phyloP scores from a whole-genome alignment of 257 asterid species.

The Salvia rosmarinus region DNA sequence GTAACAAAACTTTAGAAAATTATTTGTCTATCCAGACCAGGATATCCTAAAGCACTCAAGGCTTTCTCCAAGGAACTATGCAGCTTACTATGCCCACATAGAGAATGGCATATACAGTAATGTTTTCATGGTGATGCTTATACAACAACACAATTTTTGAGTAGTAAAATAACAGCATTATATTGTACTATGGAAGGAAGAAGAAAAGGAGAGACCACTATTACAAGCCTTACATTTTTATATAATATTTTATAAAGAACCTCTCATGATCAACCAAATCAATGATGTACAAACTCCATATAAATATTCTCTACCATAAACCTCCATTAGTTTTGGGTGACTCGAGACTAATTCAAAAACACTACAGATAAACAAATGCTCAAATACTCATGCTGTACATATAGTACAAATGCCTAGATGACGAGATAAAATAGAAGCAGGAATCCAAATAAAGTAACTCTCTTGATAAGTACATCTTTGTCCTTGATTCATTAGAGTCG shows the following conservation, averaged over 20 bases:
- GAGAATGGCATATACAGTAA: neutral
- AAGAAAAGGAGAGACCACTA: neutral
- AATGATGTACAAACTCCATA: neutral
- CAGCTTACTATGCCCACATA: neutral
- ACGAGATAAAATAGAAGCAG: neutral
- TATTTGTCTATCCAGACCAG: neutral
- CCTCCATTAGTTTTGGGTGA: conserved; percentile 13
- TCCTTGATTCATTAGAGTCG: neutral
- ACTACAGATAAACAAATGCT: neutral
- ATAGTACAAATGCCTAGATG: neutral
- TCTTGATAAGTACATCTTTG: conserved; percentile 1
- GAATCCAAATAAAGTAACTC: neutral
- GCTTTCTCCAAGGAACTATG: neutral
- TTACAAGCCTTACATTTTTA: neutral
- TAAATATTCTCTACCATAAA: neutral
- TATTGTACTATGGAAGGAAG: neutral
- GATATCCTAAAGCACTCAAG: neutral
- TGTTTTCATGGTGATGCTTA: neutral
- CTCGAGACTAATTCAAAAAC: neutral
- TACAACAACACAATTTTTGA: neutral
- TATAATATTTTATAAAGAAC: neutral
- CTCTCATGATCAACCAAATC: neutral
- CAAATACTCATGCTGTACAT: neutral
- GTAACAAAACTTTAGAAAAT: neutral
- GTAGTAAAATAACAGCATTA: neutral